Evolutionary conservation across 176 grass and related monocot species (phyloP).

Genomic region (Oryza australiensis): DNA sequence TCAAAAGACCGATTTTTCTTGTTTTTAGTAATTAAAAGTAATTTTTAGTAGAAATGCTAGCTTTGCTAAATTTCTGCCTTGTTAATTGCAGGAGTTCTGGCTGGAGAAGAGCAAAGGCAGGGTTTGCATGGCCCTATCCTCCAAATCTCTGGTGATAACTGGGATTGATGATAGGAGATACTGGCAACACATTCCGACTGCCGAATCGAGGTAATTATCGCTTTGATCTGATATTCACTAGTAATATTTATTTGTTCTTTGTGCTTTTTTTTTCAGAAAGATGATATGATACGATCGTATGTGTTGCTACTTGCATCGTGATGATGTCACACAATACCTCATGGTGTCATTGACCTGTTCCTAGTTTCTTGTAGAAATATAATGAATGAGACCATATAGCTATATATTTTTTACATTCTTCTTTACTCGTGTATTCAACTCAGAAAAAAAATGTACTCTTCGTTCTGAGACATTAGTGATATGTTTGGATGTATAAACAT

Average conservation of each 20-base stretch:
- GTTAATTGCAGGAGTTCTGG: slow-evolving; percentile 72
- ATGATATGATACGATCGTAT: neutral
- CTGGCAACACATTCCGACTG: slow-evolving; percentile 76
- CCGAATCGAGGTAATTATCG: slow-evolving; percentile 71
- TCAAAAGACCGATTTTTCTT: neutral
- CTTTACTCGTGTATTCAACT: neutral
- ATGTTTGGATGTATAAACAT: neutral
- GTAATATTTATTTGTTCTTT: slow-evolving; percentile 2
- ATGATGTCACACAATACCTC: neutral
- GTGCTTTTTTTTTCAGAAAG: slow-evolving; percentile 5
- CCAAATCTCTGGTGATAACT: slow-evolving; percentile 77
- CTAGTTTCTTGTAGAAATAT: neutral
- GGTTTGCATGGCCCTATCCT: slow-evolving; percentile 80
- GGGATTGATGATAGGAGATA: slow-evolving; percentile 87
- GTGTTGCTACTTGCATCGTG: slow-evolving; percentile 1
- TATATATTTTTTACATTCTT: neutral
- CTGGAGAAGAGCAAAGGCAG: slow-evolving; percentile 76
- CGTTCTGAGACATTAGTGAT: no score
- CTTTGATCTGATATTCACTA: neutral
- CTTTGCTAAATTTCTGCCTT: slow-evolving; percentile 15
- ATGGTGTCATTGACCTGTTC: slow-evolving; percentile 28
- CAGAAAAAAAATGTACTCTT: neutral
- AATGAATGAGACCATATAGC: neutral
- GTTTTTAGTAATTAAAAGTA: neutral
- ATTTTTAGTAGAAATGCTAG: neutral